Evolutionary conservation across 306 rosid species (phyloP), one percentile per base, ranked within the genome.

Genomic region (Gastrolobium bilobum): DNA sequence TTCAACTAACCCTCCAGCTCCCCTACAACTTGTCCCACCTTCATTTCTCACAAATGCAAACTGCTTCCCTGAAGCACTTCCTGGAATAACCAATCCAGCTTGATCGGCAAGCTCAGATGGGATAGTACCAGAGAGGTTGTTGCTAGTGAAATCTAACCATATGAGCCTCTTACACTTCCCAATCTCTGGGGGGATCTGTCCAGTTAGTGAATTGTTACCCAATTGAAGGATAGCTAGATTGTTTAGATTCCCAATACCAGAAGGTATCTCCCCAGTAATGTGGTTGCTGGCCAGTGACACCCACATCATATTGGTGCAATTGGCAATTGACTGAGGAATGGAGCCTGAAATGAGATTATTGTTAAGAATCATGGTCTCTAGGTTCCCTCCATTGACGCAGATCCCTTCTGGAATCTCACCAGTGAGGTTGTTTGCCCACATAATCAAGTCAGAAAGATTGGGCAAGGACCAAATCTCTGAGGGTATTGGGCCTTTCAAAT

Each of bases 11-110:
- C 97, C 94, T 60, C 97, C 97, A 2, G 97, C 94, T 10, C 97
- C 97, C 82, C 92, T 79, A 65, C 97, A 92, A 56, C 85, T 85
- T 50, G 92, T 88, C 47, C 97, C 93, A 2, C 94, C 97, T 73
- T 91, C 97, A 61, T 90, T 92, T 79, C 94, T 92, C 40, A 92
- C 90, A 70, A 90, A 92, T 46, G 82, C 97, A 88, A 88, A 92
- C 56, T 88, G 90, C 80, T 92, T 92, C 63, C 97, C 94, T 1
- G 97, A 88, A 68, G 86, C 94, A 51, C 77, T 72, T n/a, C 92
- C 91, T 1, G 91, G 86, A 73, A 62, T 4, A 51, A 92, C 87
- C 60, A 82, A 68, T 35, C 97, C 94, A 1, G 97, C 89, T 71
- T 90, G 88, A 65, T 84, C 59, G 42, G 91, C 87, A 71, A 92